Evolutionary conservation across 805 yeast species (phyloP), one percentile per base, ranked within the genome.

Genomic region (Candida krabiensis): DNA sequence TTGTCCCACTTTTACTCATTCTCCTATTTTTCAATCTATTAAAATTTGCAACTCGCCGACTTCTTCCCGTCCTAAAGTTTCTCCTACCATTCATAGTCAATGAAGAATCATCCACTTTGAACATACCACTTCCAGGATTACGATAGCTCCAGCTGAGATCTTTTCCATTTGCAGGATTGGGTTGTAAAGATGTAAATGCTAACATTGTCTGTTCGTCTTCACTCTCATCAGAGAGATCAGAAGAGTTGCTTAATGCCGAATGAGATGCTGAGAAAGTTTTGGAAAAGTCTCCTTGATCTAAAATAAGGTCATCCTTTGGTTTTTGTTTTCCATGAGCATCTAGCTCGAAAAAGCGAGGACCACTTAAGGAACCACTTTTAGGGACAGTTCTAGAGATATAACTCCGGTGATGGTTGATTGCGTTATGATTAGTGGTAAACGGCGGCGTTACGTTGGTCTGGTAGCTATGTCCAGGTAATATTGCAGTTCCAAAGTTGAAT

Each of bases 1-100:
- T 39, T 5, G 49, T 41, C 8, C 55, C 70, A 43, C 68, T 66
- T 49, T 72, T 76, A 43, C 79, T 73, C 55, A 72, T 72, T 37
- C 86, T 61, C 41, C 86, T 66, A 28, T 76, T 75, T 26, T 52
- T 56, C 19, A 52, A 35, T 28, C 59, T 42, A 24, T 53, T 52
- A 28, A 53, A 53, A 14, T 43, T 49, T 1, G 46, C 37, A 1
- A 43, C 37, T 13, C 59, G 38, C 37, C 63, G 43, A 25, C 50
- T 44, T 28, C 60, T 44, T 13, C 38, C 41, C 4, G 52, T 30
- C 5, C 52, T 35, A 17, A 44, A 35, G 18, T 36, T 42, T 19
- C 50, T 44, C 24, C 50, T 40, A 2, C 39, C 38, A 12, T 32
- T 40, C 9, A 38, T 32, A 21, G 37, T 41, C 5, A 38, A 25